These are phyloP conservation scores for Monosporascus sp. DNA, from an alignment of 2,329 filamentous ascomycete species.

Conservation along the genomic window DNA sequence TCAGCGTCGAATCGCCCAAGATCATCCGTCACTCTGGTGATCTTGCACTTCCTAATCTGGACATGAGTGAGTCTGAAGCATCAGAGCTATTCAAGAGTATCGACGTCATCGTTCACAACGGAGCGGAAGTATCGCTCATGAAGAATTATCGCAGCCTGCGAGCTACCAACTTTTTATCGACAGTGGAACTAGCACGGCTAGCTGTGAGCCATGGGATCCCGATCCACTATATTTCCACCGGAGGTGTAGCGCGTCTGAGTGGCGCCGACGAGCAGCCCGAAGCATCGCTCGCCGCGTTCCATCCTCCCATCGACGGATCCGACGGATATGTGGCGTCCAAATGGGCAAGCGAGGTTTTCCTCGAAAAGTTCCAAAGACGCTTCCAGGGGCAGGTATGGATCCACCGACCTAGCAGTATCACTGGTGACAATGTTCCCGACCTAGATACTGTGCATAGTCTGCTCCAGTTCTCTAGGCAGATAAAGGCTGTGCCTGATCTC, in stretches of 20 bases:
- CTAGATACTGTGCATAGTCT: not conserved
- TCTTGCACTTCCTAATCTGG: no score
- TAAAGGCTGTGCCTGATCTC: not conserved
- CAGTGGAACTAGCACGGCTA: not conserved
- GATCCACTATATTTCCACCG: not conserved
- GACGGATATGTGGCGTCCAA: slow-evolving; percentile 20
- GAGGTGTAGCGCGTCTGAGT: not conserved
- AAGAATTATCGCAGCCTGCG: not conserved
- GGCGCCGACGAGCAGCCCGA: not conserved
- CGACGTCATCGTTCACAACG: not conserved
- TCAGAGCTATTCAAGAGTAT: no score
- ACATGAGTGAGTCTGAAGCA: no score
- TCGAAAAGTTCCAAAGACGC: slow-evolving; percentile 10
- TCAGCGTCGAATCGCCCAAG: no score
- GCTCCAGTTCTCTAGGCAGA: not conserved
- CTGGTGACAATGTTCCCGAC: not conserved
- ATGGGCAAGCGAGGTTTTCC: slow-evolving; percentile 20
- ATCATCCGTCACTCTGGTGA: no score
- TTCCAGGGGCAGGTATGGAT: not conserved
- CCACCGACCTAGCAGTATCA: not conserved
- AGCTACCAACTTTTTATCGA: not conserved
- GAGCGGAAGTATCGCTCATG: not conserved
- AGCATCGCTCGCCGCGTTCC: slow-evolving; percentile 2
- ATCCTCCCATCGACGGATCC: slow-evolving; percentile 5
- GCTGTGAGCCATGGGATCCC: not conserved